Evolutionary conservation across 2,329 filamentous ascomycete genomes (phyloP).

Genomic region (Dothidotthia symphoricarpi): DNA sequence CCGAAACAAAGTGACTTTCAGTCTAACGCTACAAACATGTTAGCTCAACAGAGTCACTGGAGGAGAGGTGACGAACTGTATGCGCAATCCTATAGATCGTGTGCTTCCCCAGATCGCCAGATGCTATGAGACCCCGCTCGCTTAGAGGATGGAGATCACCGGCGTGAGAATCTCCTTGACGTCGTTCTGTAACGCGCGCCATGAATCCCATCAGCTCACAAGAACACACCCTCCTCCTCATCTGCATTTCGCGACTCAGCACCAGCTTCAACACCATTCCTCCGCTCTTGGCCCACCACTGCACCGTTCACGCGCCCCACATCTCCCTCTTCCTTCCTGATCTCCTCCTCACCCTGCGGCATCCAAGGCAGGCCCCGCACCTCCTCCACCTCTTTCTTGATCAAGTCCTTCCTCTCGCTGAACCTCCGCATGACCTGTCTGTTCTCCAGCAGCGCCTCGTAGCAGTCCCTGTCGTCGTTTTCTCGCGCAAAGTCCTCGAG

Average conservation of each 20-base stretch:
- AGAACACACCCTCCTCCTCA: conserved; percentile 7
- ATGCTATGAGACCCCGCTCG: too few species aligned
- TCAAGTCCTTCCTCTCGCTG: conserved; percentile 62
- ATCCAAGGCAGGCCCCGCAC: conserved; percentile 56
- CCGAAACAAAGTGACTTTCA: too few species aligned
- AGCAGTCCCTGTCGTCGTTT: conserved; percentile 66
- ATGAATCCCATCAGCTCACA: conserved; percentile 1
- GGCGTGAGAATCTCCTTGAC: too few species aligned
- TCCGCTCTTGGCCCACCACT: neutral
- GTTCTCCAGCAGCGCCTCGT: conserved; percentile 73
- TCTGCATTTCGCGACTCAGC: conserved; percentile 1
- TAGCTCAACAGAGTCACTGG: too few species aligned
- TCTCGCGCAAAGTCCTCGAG: conserved; percentile 59
- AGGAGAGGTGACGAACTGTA: too few species aligned
- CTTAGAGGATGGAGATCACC: too few species aligned
- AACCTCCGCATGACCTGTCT: conserved; percentile 66
- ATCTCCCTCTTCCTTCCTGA: conserved; percentile 8
- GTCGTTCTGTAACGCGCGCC: too few species aligned
- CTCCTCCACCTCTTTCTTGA: conserved; percentile 65
- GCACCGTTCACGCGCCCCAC: neutral
- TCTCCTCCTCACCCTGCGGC: conserved; percentile 24
- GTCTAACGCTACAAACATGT: too few species aligned
- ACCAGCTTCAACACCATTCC: neutral
- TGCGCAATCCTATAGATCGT: too few species aligned
- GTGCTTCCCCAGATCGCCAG: too few species aligned